Evolutionary conservation across 2,329 filamentous ascomycete genomes (phyloP).

Genomic region (Sordariomycetes sp.): DNA sequence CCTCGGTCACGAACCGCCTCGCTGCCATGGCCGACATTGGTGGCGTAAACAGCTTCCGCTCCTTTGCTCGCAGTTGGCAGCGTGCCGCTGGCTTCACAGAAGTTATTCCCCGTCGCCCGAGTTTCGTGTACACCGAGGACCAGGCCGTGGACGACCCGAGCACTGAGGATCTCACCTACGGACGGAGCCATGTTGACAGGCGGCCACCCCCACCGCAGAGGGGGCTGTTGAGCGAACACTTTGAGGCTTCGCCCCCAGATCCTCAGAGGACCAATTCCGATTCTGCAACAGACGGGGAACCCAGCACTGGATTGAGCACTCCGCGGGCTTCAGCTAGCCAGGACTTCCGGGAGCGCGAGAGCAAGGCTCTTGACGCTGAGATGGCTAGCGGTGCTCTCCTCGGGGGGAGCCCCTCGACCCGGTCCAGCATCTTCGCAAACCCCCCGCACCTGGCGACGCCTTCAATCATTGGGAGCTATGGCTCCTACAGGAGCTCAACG

Average conservation of each 20-base stretch:
- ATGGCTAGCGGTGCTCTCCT: constrained; percentile 21
- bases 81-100: constrained; percentile 83
- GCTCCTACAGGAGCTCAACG: constrained; percentile 35
- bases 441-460: constrained; percentile 57
- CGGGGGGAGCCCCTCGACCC: constrained; percentile 16
- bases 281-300: no score
- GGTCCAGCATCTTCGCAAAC: constrained; percentile 42
- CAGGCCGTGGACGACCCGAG: constrained; percentile 6
- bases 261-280: background rate
- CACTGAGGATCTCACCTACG: constrained; percentile 27
- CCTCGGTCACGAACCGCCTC: constrained; percentile 50
- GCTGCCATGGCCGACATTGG: constrained; percentile 61
- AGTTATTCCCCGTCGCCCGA: constrained; percentile 70
- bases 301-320: constrained; percentile 6
- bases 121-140: constrained; percentile 55
- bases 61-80: constrained; percentile 88
- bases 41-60: constrained; percentile 88
- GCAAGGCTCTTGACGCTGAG: constrained; percentile 35
- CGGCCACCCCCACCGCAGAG: constrained; percentile 20
- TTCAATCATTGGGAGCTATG: constrained; percentile 64
- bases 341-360: constrained; percentile 36
- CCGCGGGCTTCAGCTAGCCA: constrained; percentile 4
- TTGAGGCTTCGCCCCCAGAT: constrained; percentile 26
- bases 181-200: constrained; percentile 28
- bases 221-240: constrained; percentile 43